Percentiles rank a stretch among this genome's conserved stretches.
These are phyloP conservation scores for Phytopythium ostracodes DNA, from an alignment of 352 stramenopile genomes.

Conservation along the genomic window DNA sequence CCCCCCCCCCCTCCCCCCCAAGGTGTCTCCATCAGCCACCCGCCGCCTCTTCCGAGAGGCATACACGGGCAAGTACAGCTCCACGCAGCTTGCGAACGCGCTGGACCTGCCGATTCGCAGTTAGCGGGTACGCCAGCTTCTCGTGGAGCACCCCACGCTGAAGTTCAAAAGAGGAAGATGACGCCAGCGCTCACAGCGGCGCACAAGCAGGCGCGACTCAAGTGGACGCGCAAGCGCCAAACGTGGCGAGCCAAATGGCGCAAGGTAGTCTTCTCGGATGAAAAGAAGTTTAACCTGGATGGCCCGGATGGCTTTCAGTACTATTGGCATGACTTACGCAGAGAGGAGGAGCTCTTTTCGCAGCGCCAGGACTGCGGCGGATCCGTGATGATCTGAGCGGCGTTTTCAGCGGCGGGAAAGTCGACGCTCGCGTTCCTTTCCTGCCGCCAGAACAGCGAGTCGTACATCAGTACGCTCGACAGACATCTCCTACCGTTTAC, in stretches of 20 bases:
- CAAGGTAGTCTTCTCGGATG: not conserved
- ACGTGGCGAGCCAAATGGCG: not conserved
- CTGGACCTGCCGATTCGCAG: not conserved
- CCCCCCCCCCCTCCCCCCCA: too few species aligned
- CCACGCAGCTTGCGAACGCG: not conserved
- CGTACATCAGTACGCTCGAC: not conserved
- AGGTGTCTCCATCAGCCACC: not conserved
- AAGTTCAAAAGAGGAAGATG: slow-evolving; percentile 14
- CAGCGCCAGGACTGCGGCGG: not conserved
- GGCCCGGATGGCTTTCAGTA: not conserved
- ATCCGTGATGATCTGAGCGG: not conserved
- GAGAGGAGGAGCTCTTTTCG: not conserved
- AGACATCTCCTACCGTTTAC: not conserved
- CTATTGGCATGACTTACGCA: not conserved
- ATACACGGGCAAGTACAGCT: not conserved
- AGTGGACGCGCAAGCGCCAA: not conserved
- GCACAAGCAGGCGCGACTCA: not conserved
- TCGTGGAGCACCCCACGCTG: slow-evolving; percentile 7
- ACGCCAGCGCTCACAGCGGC: not conserved
- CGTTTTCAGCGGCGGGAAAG: not conserved
- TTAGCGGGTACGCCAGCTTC: slow-evolving; percentile 2
- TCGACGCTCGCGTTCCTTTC: not conserved
- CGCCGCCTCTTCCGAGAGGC: not conserved
- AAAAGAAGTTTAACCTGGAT: not conserved
- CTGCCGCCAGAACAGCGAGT: not conserved